Evolutionary conservation across 768 basidiomycete genomes (phyloP).

Genomic region (Collybiopsis luxurians): DNA sequence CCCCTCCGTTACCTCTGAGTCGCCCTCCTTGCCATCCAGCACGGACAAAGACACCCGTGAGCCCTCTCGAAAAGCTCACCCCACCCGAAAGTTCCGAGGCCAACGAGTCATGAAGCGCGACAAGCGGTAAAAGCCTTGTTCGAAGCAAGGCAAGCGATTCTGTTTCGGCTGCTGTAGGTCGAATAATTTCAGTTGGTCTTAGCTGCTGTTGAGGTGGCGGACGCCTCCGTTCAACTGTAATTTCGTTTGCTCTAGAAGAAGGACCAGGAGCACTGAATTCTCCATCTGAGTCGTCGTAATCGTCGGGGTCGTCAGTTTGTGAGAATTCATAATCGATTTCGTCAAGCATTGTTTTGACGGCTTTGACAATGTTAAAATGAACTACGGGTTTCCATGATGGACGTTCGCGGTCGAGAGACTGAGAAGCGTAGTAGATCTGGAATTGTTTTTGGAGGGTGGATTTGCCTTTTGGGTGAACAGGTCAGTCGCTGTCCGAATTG

Average conservation of each 20-base stretch:
- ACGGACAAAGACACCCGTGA: slow-evolving; percentile 64
- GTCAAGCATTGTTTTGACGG: slow-evolving; percentile 69
- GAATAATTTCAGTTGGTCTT: not conserved
- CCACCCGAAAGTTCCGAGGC: slow-evolving; percentile 69
- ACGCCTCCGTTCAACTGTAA: slow-evolving; percentile 17
- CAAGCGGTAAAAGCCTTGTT: slow-evolving; percentile 55
- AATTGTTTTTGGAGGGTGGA: slow-evolving; percentile 86
- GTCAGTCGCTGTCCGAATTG: not conserved
- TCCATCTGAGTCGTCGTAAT: slow-evolving; percentile 17
- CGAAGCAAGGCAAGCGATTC: slow-evolving; percentile 53
- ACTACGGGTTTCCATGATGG: slow-evolving; percentile 78
- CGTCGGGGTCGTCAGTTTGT: slow-evolving; percentile 19
- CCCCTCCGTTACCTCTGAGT: slow-evolving; percentile 24
- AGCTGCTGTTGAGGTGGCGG: not conserved
- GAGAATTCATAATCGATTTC: slow-evolving; percentile 63
- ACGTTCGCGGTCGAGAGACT: slow-evolving; percentile 66
- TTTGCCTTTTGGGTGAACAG: slow-evolving; percentile 46
- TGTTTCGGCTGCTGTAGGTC: slow-evolving; percentile 4
- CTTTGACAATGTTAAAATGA: slow-evolving; percentile 82
- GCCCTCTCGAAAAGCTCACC: slow-evolving; percentile 56
- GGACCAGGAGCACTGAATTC: slow-evolving; percentile 9
- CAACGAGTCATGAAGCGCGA: slow-evolving; percentile 65
- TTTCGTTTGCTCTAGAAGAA: slow-evolving; percentile 18
- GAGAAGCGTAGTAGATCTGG: slow-evolving; percentile 75
- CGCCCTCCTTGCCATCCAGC: slow-evolving; percentile 70